Evolutionary conservation across 768 basidiomycete species (phyloP).

Genomic region (Exidia glandulosa): DNA sequence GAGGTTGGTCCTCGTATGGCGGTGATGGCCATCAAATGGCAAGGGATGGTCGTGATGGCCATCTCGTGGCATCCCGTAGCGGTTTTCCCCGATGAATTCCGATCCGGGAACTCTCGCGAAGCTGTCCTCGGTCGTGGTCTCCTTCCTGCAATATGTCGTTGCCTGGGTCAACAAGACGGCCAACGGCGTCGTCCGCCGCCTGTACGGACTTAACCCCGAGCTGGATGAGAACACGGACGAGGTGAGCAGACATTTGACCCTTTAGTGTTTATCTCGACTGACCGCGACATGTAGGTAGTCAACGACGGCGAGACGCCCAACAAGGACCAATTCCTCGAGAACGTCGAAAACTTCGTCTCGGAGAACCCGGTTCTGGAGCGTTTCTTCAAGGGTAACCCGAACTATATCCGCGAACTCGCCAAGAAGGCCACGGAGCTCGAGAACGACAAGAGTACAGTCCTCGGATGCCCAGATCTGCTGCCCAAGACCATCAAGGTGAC

Average conservation of each 20-base stretch:
- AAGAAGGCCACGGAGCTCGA: conserved; percentile 4
- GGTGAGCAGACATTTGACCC: not conserved
- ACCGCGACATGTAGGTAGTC: not conserved
- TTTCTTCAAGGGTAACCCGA: not conserved
- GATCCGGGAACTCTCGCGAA: too few relatives aligned
- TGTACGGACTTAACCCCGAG: not conserved
- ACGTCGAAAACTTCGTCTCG: not conserved
- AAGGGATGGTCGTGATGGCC: too few relatives aligned
- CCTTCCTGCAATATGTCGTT: not conserved
- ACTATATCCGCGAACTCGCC: conserved; percentile 1
- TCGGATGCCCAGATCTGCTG: conserved; percentile 3
- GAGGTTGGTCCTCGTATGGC: too few relatives aligned
- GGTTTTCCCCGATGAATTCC: too few relatives aligned
- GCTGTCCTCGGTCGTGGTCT: not conserved
- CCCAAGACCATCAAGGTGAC: conserved; percentile 15
- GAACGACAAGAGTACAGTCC: conserved; percentile 3
- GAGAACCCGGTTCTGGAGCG: not conserved
- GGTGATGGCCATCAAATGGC: too few relatives aligned
- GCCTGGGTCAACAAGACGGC: not conserved
- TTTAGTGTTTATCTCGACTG: not conserved
- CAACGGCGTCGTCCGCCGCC: not conserved
- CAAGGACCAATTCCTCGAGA: too few relatives aligned
- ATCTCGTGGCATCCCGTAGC: too few relatives aligned
- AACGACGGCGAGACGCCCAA: too few relatives aligned
- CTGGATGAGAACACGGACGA: not conserved